These are phyloP conservation scores for Tulasnella sp. DNA, from an alignment of 768 basidiomycete genomes.

Conservation along the genomic window DNA sequence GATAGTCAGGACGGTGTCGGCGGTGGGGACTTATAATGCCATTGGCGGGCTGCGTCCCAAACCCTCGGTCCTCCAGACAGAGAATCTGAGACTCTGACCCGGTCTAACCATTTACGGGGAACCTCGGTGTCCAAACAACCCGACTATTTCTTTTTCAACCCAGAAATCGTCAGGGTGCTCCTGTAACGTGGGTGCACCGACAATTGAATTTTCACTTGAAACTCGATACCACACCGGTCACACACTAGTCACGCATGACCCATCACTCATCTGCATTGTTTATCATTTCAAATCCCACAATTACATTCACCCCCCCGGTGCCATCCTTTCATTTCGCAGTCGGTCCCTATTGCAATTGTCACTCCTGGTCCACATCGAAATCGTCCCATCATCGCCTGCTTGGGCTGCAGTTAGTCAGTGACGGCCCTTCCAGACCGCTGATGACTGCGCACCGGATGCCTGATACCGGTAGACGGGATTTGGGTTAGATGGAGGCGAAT, in stretches of 20 bases:
- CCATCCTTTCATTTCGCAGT: background rate
- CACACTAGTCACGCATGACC: background rate
- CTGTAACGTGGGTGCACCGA: background rate
- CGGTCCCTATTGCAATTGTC: background rate
- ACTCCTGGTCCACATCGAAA: background rate
- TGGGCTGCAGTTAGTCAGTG: background rate
- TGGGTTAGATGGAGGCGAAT: background rate
- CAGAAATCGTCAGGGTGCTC: background rate
- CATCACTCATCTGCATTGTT: background rate
- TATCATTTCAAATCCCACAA: background rate
- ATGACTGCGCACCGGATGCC: background rate
- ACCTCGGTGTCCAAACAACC: background rate
- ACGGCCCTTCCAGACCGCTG: background rate
- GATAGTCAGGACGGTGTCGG: background rate
- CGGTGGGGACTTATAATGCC: background rate
- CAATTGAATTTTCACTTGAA: conserved; percentile 4
- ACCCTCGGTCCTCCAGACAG: background rate
- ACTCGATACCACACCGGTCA: background rate
- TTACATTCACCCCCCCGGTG: background rate
- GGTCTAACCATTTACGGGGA: background rate
- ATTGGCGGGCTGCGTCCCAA: background rate
- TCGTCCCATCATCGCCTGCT: background rate
- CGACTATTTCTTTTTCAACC: too few relatives aligned
- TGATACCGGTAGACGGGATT: background rate
- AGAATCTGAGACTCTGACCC: background rate